Evolutionary conservation across 495 filamentous ascomycete genomes (phyloP).

Genomic region (Tuber calosporum): DNA sequence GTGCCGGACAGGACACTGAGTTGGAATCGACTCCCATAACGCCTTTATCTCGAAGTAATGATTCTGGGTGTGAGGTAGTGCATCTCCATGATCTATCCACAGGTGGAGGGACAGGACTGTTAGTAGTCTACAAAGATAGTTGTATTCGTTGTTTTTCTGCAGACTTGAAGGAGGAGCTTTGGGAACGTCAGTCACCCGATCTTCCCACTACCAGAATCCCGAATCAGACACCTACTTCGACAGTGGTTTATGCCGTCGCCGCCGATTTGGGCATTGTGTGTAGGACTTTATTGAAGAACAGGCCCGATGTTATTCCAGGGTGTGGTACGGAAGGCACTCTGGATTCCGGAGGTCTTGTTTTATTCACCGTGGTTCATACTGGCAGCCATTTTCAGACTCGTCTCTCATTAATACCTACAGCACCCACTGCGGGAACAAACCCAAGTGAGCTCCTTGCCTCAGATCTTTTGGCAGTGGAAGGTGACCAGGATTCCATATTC

Average conservation of each 20-base stretch:
- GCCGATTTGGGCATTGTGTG: conserved; percentile 22
- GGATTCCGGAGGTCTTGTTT: conserved; percentile 19
- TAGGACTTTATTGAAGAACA: conserved; percentile 36
- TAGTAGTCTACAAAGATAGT: conserved; percentile 37
- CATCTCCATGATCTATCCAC: conserved; percentile 30
- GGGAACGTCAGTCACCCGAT: conserved; percentile 21
- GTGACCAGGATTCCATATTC: conserved; percentile 23
- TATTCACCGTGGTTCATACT: conserved; percentile 26
- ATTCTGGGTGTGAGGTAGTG: conserved; percentile 30
- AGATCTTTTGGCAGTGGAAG: conserved; percentile 10
- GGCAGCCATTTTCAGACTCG: conserved; percentile 18
- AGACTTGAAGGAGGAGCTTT: conserved; percentile 33
- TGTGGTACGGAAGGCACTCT: conserved; percentile 6
- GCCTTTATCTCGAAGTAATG: conserved; percentile 16
- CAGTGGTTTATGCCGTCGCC: conserved; percentile 32
- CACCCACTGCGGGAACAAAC: background rate
- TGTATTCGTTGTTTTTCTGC: conserved; percentile 33
- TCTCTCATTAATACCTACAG: conserved; percentile 21
- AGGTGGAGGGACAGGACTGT: conserved; percentile 14
- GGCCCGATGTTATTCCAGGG: conserved; percentile 30
- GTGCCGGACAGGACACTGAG: conserved; percentile 23
- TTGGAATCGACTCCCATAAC: conserved; percentile 23
- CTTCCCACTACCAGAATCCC: conserved; percentile 3
- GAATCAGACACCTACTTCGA: conserved; percentile 5
- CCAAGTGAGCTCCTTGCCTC: conserved; percentile 26